A percentile compares a stretch with the other conserved stretches of the same genome.
Conservation (phyloP, 495 filamentous ascomycete genomes). For the Neurospora sp. region DNA sequence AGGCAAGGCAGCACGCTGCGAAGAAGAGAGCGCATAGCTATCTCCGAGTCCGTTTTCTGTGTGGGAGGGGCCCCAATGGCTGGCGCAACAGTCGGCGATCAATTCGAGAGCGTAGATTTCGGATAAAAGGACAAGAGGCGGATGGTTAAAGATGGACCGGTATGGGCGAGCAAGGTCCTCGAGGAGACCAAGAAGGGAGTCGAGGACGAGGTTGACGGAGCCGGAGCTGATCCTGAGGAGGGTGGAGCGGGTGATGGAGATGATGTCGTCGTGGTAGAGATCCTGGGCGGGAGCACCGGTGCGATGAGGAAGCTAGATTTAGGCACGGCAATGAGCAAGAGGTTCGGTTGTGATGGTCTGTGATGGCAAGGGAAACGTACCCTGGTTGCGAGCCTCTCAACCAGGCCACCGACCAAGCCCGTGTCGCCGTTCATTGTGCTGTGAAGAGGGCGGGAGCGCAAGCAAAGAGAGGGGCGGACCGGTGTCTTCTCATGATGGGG, state of each 20-base stretch:
- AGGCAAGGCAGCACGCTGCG: slow-evolving; percentile 11
- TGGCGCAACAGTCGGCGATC: slow-evolving; percentile 52
- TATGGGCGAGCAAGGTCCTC: slow-evolving; percentile 41
- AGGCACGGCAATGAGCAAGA: not conserved
- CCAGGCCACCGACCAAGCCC: slow-evolving; percentile 51
- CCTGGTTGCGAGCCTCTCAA: slow-evolving; percentile 53
- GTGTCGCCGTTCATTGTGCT: slow-evolving; percentile 51
- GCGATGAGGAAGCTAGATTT: slow-evolving; percentile 48
- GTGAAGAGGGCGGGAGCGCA: slow-evolving; percentile 13
- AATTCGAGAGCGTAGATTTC: slow-evolving; percentile 51
- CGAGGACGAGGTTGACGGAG: slow-evolving; percentile 44
- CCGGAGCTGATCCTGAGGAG: slow-evolving; percentile 48
- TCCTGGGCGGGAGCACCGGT: slow-evolving; percentile 49
- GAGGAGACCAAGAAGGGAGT: slow-evolving; percentile 41
- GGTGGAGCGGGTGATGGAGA: slow-evolving; percentile 47
- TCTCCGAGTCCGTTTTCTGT: not conserved
- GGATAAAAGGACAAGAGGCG: slow-evolving; percentile 45
- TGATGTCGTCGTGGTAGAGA: slow-evolving; percentile 51
- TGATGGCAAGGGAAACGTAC: slow-evolving; percentile 26
- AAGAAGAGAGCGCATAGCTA: slow-evolving; percentile 10
- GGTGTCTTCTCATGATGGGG: slow-evolving; percentile 23
- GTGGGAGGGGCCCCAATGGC: slow-evolving; percentile 35
- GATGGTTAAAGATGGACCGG: slow-evolving; percentile 34
- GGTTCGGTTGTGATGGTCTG: not conserved
- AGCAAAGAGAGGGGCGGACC: slow-evolving; percentile 4